Base-by-base conservation (phyloP, 2,329 filamentous ascomycete genomes). In the Didymella keratinophila region DNA sequence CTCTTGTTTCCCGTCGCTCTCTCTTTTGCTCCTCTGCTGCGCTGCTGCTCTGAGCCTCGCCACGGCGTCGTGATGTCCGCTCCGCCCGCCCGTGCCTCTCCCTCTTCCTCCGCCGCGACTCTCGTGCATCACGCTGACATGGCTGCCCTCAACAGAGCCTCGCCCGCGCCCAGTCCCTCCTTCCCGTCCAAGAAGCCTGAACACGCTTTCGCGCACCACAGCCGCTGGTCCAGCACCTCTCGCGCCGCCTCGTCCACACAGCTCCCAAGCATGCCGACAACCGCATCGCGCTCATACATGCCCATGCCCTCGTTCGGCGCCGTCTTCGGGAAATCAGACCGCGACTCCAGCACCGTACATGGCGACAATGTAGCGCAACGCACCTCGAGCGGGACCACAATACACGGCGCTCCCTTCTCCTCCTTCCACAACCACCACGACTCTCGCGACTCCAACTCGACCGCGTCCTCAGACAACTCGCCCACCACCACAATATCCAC, bases 401-500 rank as follows among this genome's bases (percentile, higher is more conserved):
- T 64, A 58, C 68, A 66, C 64, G 69, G 67, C 63, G 62, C 69
- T 25, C 64, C 69, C 48, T 79, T 77, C 63, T 67, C 76, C 36
- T 68, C 80, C 61, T 81, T 81, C 63, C 90, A 92, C 78, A 65
- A 72, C 49, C 74, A 76, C 68, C 87, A 89, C 71, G 89, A 91
- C 74, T 92, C 89, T 78, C 84, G 87, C 73, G 86, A 91, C 73
- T 92, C 89, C 79, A 89, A 87, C n/a, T 93, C 89, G 8, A 92
- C 90, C 16, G 92, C 91, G 64, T 98, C 95, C 1, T 91, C 91
- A 41, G 93, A 97, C 71, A 97, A 94, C 21, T 98, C 94, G 9
- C 95, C 95, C 1, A 98, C 94, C 8, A 97, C 93, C 3, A 97
- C 94, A 2, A 86, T 95, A 48, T 97, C 93, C 6, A 97, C 92